phyloP scores from a whole-genome alignment of 169 alveolate genomes.

The Toxoplasma gondii region DNA sequence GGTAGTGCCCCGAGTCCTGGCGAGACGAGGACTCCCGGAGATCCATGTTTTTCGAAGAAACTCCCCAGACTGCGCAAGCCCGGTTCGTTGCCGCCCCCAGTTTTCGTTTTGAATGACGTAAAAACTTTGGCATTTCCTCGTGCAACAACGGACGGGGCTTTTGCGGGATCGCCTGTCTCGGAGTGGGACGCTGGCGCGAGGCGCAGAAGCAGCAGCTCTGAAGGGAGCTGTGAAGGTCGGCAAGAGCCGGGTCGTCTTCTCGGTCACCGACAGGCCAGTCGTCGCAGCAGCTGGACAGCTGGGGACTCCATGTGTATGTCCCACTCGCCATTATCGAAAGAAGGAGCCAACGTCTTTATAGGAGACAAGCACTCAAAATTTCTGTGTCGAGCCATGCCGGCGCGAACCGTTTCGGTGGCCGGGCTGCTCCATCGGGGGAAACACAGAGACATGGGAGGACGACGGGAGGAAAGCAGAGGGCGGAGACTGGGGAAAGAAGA shows the following conservation, averaged over 20 bases:
- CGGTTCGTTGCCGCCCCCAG: too few species aligned
- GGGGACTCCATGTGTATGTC: not conserved
- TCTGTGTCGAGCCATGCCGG: not conserved
- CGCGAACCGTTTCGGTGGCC: not conserved
- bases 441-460: too few species aligned
- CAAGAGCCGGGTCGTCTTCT: not conserved
- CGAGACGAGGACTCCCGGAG: not conserved
- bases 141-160: not conserved
- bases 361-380: not conserved
- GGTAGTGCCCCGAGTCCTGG: not conserved
- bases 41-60: not conserved
- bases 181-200: not conserved
- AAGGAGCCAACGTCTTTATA: not conserved
- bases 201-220: not conserved
- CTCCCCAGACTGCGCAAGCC: not conserved
- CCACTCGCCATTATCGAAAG: not conserved
- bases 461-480: too few species aligned
- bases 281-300: not conserved
- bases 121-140: not conserved
- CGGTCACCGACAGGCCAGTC: not conserved
- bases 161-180: not conserved
- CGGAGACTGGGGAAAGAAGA: too few species aligned
- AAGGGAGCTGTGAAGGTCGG: not conserved
- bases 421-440: not conserved
- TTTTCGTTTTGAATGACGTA: not conserved